These are phyloP conservation scores for Beauveria sp. DNA, from an alignment of 2,329 filamentous ascomycete genomes.

Conservation along the genomic window DNA sequence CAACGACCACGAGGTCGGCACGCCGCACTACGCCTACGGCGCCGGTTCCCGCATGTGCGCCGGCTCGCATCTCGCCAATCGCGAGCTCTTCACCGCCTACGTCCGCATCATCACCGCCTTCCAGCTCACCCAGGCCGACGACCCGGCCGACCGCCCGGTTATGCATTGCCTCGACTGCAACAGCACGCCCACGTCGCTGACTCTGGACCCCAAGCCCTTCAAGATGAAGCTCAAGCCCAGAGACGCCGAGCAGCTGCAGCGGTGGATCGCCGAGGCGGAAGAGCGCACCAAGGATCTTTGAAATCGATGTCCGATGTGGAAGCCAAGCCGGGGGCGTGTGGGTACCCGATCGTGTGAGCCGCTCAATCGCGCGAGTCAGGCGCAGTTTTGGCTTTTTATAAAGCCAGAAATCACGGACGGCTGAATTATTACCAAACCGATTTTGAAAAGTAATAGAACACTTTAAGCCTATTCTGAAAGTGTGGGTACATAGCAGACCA, in stretches of 20 bases:
- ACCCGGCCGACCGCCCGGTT: slow-evolving; percentile 40
- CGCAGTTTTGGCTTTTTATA: neutral
- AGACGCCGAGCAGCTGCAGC: slow-evolving; percentile 34
- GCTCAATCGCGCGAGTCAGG: neutral
- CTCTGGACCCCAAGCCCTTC: slow-evolving; percentile 55
- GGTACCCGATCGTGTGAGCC: neutral
- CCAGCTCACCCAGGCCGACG: slow-evolving; percentile 39
- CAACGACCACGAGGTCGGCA: slow-evolving; percentile 43
- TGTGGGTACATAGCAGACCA: too few relatives aligned
- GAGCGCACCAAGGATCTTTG: slow-evolving; percentile 38
- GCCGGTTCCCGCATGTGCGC: slow-evolving; percentile 57
- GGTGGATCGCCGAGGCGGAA: slow-evolving; percentile 47
- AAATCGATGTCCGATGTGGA: neutral
- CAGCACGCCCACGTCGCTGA: slow-evolving; percentile 47
- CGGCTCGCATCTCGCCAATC: slow-evolving; percentile 55
- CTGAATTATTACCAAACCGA: too few relatives aligned
- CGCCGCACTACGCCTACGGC: slow-evolving; percentile 55
- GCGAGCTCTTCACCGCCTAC: slow-evolving; percentile 54
- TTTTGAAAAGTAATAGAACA: too few relatives aligned
- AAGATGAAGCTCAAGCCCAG: slow-evolving; percentile 48
- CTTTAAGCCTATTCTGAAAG: too few relatives aligned
- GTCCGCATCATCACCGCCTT: slow-evolving; percentile 53
- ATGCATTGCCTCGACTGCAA: slow-evolving; percentile 52
- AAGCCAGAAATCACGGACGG: too few relatives aligned
- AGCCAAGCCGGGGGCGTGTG: neutral